Conservation (phyloP, 1,139 yeast genomes). For the Ogataea hybrid region DNA sequence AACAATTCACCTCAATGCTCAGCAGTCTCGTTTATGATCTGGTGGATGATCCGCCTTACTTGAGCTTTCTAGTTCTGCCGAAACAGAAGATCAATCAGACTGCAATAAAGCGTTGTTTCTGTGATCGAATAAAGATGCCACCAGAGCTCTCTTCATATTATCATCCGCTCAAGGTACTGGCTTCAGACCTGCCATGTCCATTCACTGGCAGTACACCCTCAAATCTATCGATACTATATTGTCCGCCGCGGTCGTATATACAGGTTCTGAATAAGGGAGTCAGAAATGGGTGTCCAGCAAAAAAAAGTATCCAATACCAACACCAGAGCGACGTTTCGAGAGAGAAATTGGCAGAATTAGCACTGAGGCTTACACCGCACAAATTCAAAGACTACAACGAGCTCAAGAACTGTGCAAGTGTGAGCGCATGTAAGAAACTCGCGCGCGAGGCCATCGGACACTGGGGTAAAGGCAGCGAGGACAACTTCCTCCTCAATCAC, state of each 20-base stretch:
- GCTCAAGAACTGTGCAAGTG: neutral
- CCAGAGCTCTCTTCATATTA: neutral
- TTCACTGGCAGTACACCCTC: constrained; percentile 7
- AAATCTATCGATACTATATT: constrained; percentile 20
- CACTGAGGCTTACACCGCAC: neutral
- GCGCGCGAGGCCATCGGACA: constrained; percentile 15
- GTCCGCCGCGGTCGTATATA: constrained; percentile 13
- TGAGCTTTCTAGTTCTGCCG: constrained; percentile 58
- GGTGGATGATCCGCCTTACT: constrained; percentile 37
- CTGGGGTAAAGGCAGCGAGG: constrained; percentile 15
- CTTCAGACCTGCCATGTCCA: constrained; percentile 11
- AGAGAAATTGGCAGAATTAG: constrained; percentile 9
- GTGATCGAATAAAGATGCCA: constrained; percentile 31
- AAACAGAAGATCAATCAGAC: constrained; percentile 29
- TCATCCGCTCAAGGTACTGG: constrained; percentile 14
- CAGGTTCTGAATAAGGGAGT: constrained; percentile 29
- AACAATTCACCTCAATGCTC: constrained; percentile 62
- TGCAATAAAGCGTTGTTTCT: constrained; percentile 56
- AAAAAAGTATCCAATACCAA: constrained; percentile 11
- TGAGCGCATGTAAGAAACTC: constrained; percentile 3
- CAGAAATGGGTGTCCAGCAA: constrained; percentile 26
- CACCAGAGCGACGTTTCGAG: constrained; percentile 21
- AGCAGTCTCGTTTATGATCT: constrained; percentile 47
- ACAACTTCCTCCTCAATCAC: constrained; percentile 9
- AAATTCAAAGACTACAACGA: neutral